Conservation (phyloP, 1,284 basidiomycete species). For the Bjerkandera adusta region DNA sequence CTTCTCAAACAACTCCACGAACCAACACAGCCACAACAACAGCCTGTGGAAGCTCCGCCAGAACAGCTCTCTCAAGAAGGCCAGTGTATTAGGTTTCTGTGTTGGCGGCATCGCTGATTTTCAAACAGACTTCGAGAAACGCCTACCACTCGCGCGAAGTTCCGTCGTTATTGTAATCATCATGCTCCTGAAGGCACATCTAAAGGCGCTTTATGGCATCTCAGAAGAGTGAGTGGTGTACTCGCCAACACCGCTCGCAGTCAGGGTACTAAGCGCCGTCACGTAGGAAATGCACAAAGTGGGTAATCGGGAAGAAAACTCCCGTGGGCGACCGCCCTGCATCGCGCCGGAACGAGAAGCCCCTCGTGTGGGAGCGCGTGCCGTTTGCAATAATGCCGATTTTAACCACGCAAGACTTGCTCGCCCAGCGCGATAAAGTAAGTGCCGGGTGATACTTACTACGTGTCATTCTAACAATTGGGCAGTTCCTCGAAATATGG, state of each 20-base stretch:
- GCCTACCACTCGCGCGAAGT: slow-evolving; percentile 49
- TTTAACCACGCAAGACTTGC: slow-evolving; percentile 55
- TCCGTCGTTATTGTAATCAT: slow-evolving; percentile 79
- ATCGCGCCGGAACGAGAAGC: slow-evolving; percentile 54
- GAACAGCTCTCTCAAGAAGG: slow-evolving; percentile 7
- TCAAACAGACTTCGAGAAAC: slow-evolving; percentile 28
- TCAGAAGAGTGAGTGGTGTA: slow-evolving; percentile 75
- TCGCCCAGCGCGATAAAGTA: slow-evolving; percentile 58
- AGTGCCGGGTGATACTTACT: slow-evolving; percentile 22
- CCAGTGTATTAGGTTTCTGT: neutral
- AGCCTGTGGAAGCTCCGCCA: neutral
- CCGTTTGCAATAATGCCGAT: slow-evolving; percentile 61
- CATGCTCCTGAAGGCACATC: slow-evolving; percentile 80
- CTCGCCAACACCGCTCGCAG: neutral
- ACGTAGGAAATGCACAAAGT: slow-evolving; percentile 84
- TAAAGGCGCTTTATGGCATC: slow-evolving; percentile 79
- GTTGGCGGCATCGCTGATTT: slow-evolving; percentile 6
- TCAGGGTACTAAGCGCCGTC: neutral
- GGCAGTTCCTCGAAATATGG: slow-evolving; percentile 76
- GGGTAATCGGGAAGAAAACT: slow-evolving; percentile 82
- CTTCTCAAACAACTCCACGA: slow-evolving; percentile 60
- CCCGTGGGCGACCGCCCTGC: slow-evolving; percentile 82
- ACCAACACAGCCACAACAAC: slow-evolving; percentile 16
- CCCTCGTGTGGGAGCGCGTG: slow-evolving; percentile 70
- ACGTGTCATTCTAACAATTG: neutral